A percentile compares a stretch with the other conserved stretches of the same genome.
These are phyloP conservation scores for Pluteus cervinus DNA, from an alignment of 768 basidiomycete species.

Conservation along the genomic window DNA sequence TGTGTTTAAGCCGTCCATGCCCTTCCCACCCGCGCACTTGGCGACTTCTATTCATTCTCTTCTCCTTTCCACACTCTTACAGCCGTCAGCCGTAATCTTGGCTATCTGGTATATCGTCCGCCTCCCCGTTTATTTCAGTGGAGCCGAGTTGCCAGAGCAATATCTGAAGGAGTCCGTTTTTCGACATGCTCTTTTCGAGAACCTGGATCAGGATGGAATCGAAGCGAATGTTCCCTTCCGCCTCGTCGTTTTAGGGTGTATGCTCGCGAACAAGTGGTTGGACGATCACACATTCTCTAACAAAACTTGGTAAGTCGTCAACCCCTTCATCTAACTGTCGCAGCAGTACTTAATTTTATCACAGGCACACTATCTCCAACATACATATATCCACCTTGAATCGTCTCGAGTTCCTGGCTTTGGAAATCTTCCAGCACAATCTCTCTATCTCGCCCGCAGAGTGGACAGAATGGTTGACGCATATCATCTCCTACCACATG, in stretches of 20 bases:
- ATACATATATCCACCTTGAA: constrained; percentile 68
- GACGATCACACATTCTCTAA: constrained; percentile 88
- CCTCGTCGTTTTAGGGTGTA: constrained; percentile 71
- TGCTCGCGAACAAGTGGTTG: constrained; percentile 86
- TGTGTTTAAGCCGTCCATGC: constrained; percentile 33
- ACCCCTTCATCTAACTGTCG: constrained; percentile 4
- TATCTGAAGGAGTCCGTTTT: constrained; percentile 57
- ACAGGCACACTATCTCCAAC: constrained; percentile 76
- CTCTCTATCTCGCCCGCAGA: constrained; percentile 56
- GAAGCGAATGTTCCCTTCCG: constrained; percentile 67
- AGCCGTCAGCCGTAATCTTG: constrained; percentile 75
- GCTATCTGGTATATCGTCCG: constrained; percentile 80
- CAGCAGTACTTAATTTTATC: constrained; percentile 8
- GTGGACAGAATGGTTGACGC: constrained; percentile 70
- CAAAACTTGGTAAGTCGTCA: constrained; percentile 67
- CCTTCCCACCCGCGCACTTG: constrained; percentile 46
- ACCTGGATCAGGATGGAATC: constrained; percentile 31
- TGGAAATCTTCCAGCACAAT: constrained; percentile 68
- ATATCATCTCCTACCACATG: constrained; percentile 59
- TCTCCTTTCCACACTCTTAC: constrained; percentile 71
- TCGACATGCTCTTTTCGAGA: constrained; percentile 56
- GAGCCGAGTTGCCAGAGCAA: constrained; percentile 42
- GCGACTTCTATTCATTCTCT: constrained; percentile 63
- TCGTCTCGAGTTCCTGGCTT: constrained; percentile 60
- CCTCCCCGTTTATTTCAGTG: constrained; percentile 64